Evolutionary conservation across 495 filamentous ascomycete genomes (phyloP).

Genomic region (Jackrogersella minutella): DNA sequence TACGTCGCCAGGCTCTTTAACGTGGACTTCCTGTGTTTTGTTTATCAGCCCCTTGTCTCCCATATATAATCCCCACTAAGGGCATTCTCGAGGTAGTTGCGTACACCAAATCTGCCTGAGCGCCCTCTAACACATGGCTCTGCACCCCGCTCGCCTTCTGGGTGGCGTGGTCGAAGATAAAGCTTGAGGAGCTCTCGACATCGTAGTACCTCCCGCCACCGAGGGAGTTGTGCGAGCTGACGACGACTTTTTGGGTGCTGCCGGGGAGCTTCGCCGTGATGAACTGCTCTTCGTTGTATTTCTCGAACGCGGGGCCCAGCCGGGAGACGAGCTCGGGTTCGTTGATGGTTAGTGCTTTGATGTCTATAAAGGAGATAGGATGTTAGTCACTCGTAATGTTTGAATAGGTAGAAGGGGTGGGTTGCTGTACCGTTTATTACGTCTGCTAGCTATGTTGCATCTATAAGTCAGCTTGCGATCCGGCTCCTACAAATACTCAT

Average conservation of each 20-base stretch:
- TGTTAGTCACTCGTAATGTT: slow-evolving; percentile 5
- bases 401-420: not conserved
- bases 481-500: slow-evolving; percentile 5
- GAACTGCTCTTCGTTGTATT: slow-evolving; percentile 96
- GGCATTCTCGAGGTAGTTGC: slow-evolving; percentile 13
- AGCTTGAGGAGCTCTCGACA: slow-evolving; percentile 82
- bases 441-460: slow-evolving; percentile 73
- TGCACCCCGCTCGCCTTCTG: slow-evolving; percentile 89
- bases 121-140: slow-evolving; percentile 80
- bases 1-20: slow-evolving; percentile 79
- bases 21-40: slow-evolving; percentile 71
- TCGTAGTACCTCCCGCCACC: slow-evolving; percentile 87
- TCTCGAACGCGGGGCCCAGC: slow-evolving; percentile 84
- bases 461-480: slow-evolving; percentile 20
- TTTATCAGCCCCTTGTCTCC: slow-evolving; percentile 14
- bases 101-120: slow-evolving; percentile 82
- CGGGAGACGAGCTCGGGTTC: slow-evolving; percentile 70
- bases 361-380: slow-evolving; percentile 63
- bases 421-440: slow-evolving; percentile 78
- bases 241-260: slow-evolving; percentile 81
- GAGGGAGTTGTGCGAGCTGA: slow-evolving; percentile 85
- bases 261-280: slow-evolving; percentile 87
- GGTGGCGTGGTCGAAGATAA: slow-evolving; percentile 83
- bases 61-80: not conserved
- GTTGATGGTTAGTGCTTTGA: slow-evolving; percentile 83